These are phyloP conservation scores for Solanum raphanifolium DNA, from an alignment of 257 asterid species.

Conservation along the genomic window DNA sequence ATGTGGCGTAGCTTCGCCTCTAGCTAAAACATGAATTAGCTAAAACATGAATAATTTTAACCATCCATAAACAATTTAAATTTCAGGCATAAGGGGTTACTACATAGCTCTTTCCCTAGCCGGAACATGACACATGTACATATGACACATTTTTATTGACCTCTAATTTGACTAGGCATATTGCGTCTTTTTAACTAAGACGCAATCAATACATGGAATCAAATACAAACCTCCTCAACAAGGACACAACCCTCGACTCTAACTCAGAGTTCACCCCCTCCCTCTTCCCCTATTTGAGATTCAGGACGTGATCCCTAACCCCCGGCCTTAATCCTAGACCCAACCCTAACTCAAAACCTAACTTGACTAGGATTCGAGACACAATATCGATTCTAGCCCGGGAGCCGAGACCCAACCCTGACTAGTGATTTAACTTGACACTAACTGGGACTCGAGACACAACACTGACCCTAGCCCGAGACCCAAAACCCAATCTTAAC, in stretches of 20 bases:
- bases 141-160: background rate
- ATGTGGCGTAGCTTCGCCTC: background rate
- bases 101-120: accelerated
- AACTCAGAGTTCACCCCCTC: background rate
- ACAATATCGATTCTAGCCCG: background rate
- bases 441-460: background rate
- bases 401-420: background rate
- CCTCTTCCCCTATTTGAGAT: background rate
- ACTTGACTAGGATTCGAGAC: background rate
- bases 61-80: too few species aligned
- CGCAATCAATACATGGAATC: background rate
- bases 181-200: too few species aligned
- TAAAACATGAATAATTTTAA: too few species aligned
- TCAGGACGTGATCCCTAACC: background rate
- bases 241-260: background rate
- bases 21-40: too few species aligned
- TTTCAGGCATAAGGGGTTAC: background rate
- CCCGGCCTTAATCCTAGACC: background rate
- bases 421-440: background rate
- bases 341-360: background rate
- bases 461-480: accelerated
- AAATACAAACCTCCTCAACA: background rate
- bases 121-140: background rate
- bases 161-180: background rate
- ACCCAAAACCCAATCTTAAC: background rate